Conservation (phyloP, 1,284 basidiomycete species). For the Tetrapyrgos nigripes region DNA sequence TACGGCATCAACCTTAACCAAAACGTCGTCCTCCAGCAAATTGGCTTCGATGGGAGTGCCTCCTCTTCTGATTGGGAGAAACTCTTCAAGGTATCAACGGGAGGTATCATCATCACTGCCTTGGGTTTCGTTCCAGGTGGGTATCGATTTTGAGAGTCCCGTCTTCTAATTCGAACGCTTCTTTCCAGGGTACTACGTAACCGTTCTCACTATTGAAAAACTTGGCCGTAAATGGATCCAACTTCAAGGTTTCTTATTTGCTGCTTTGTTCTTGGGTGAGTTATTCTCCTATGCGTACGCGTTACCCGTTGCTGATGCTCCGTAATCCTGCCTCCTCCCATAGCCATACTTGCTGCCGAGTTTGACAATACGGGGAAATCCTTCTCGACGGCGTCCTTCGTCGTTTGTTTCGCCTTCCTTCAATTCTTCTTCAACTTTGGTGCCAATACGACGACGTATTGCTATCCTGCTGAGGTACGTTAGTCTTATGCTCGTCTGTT, state of each 20-base stretch:
- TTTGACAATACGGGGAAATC: slow-evolving; percentile 34
- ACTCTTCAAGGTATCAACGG: slow-evolving; percentile 57
- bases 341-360: too few relatives aligned
- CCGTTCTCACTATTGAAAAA: slow-evolving; percentile 63
- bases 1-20: slow-evolving; percentile 75
- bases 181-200: slow-evolving; percentile 58
- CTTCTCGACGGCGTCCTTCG: slow-evolving; percentile 58
- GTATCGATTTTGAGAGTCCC: slow-evolving; percentile 20
- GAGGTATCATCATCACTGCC: slow-evolving; percentile 60
- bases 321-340: slow-evolving; percentile 49
- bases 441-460: slow-evolving; percentile 69
- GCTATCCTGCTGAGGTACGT: slow-evolving; percentile 25
- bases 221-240: slow-evolving; percentile 69
- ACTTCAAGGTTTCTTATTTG: slow-evolving; percentile 68
- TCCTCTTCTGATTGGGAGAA: slow-evolving; percentile 55
- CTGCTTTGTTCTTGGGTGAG: slow-evolving; percentile 58
- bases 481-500: not conserved
- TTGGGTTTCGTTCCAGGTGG: slow-evolving; percentile 69
- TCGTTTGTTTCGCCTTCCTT: slow-evolving; percentile 62
- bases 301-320: not conserved
- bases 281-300: slow-evolving; percentile 7
- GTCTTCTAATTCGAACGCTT: slow-evolving; percentile 10
- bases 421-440: slow-evolving; percentile 73
- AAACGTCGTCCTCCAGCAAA: slow-evolving; percentile 60
- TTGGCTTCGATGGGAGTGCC: slow-evolving; percentile 54